Percentiles rank a stretch among this genome's conserved stretches.
Evolutionary conservation across 2,329 filamentous ascomycete genomes (phyloP).

Genomic region (Dryadomyces quercus-mongolicae): DNA sequence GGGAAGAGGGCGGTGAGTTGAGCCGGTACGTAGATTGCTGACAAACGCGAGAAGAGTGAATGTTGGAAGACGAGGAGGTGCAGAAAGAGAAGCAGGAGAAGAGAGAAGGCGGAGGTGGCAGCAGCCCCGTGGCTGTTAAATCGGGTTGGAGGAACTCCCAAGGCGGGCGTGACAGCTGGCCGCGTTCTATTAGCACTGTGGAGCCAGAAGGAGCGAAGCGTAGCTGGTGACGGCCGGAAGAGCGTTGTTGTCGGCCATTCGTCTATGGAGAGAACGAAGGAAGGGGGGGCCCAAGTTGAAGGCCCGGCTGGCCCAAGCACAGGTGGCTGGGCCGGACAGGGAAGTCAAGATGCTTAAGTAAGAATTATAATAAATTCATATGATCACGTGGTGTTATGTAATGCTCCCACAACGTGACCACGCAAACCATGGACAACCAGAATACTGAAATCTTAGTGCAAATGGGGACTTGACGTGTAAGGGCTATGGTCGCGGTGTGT

Average conservation of each 20-base stretch:
- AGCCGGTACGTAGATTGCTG: background rate
- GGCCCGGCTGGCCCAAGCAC: background rate
- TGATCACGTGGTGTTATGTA: too few relatives aligned
- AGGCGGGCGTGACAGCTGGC: background rate
- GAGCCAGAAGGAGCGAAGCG: background rate
- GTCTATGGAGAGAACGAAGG: background rate
- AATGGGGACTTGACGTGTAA: too few relatives aligned
- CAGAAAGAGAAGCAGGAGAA: background rate
- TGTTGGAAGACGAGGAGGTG: background rate
- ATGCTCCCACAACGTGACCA: too few relatives aligned
- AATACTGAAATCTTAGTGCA: too few relatives aligned
- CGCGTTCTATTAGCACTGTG: background rate
- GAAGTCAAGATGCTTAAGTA: background rate
- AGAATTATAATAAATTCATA: too few relatives aligned
- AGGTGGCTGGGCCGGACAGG: background rate
- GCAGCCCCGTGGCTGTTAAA: background rate
- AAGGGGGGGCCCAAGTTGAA: background rate
- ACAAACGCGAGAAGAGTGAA: too few relatives aligned
- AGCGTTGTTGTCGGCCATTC: background rate
- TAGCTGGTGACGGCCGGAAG: background rate
- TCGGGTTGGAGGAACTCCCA: background rate
- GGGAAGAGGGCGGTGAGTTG: background rate
- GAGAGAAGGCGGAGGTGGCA: background rate
- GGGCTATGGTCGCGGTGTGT: too few relatives aligned
- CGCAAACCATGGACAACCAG: too few relatives aligned